Base-by-base conservation (phyloP, 805 yeast species). In the Candida quercuum region DNA sequence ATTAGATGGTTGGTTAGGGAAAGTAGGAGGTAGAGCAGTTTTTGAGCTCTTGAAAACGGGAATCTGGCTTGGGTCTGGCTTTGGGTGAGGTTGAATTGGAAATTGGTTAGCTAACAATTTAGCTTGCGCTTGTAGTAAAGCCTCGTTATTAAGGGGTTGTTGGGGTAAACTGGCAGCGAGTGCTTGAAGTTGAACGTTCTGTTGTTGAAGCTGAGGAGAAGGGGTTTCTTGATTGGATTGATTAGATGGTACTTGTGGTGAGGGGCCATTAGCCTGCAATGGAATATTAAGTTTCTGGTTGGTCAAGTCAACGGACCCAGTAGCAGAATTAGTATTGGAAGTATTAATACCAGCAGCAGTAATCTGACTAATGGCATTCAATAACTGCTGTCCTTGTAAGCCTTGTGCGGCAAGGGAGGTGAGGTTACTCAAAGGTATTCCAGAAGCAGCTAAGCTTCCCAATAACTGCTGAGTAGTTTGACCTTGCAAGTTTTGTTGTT, bases 41-140 rank as follows among this genome's bases (percentile, higher is more conserved):
- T 26, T 36, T 16, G 19, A 23, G 4, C 32, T 28, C 10, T 36
- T 37, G n/a, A 37, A 40, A 5, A 40, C 33, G 3, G 46, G 41
- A 13, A 35, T 38, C 25, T 37, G 41, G 23, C 32, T 36, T 14
- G 25, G 37, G 14, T 22, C 36, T 3, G 25, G 24, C 8, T 26
- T 28, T 19, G 33, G 29, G 18, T 32, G 33, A 12, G 26, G 33
- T 10, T 13, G 40, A 6, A 29, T 18, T 5, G 32, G 23, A n/a
- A 29, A 29, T 15, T 27, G 30, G 16, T n/a, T 20, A 19, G 20
- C 20, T 10, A 19, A 6, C 16, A 29, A 5, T 23, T 18, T 12
- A 16, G 27, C 16, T 19, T 40, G 43, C 2, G 41, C 38, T 12
- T 38, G 42, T 14, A 32, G 32, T 28, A 33, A 20, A 15, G 13